phyloP scores from a whole-genome alignment of 805 yeast species.

The Barnettozyma botsteinii region DNA sequence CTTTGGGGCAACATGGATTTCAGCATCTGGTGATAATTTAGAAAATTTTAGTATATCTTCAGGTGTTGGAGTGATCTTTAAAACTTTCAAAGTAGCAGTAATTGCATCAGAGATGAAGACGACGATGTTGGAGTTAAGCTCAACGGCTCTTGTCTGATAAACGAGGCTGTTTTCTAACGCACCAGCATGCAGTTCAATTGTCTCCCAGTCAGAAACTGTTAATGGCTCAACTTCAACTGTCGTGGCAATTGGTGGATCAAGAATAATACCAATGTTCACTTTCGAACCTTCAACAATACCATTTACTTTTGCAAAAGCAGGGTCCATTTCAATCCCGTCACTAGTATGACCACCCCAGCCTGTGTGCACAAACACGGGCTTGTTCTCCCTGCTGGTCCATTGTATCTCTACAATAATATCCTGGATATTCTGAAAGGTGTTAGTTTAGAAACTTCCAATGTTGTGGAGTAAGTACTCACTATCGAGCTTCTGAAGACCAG shows the following conservation, averaged over 20 bases:
- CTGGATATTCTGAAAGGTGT: slow-evolving; percentile 35
- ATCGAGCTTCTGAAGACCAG: slow-evolving; percentile 46
- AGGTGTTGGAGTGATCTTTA: slow-evolving; percentile 38
- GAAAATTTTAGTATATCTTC: slow-evolving; percentile 32
- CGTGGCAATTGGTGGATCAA: slow-evolving; percentile 45
- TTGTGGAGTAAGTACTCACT: slow-evolving; percentile 25
- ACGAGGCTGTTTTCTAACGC: slow-evolving; percentile 68
- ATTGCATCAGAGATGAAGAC: slow-evolving; percentile 65
- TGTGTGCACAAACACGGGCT: slow-evolving; percentile 32
- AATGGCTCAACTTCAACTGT: slow-evolving; percentile 75
- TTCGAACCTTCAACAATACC: slow-evolving; percentile 38
- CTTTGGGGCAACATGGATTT: slow-evolving; percentile 74
- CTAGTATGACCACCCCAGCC: slow-evolving; percentile 66
- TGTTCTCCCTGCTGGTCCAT: slow-evolving; percentile 27
- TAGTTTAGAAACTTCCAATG: slow-evolving; percentile 5
- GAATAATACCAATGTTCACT: slow-evolving; percentile 40
- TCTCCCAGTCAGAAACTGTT: slow-evolving; percentile 81
- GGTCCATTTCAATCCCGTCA: slow-evolving; percentile 53
- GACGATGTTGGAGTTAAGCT: slow-evolving; percentile 50
- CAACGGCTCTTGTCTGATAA: slow-evolving; percentile 75
- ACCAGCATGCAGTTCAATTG: slow-evolving; percentile 76
- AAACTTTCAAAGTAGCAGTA: slow-evolving; percentile 52
- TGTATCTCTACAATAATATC: slow-evolving; percentile 47
- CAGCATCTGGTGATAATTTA: slow-evolving; percentile 55
- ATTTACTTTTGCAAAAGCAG: slow-evolving; percentile 51